Percentiles rank a stretch among this genome's conserved stretches.
Conservation (phyloP, 208 protist species). For the Baffinella frigidus region DNA sequence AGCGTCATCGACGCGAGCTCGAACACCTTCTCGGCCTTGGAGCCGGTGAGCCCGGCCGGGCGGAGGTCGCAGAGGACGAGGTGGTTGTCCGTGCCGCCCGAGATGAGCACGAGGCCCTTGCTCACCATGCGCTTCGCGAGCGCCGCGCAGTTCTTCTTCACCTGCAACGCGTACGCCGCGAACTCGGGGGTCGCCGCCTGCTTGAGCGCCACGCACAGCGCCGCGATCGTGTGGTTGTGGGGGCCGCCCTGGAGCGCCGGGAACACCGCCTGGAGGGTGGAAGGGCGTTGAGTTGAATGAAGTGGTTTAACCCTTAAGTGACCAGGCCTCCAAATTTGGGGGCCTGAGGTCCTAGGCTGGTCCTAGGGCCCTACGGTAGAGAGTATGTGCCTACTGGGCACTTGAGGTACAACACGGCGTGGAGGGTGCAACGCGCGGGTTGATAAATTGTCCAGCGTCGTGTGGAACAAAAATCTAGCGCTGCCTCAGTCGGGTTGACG, state of each 20-base stretch:
- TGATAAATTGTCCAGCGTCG: too few species aligned
- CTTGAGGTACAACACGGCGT: too few species aligned
- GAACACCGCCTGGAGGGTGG: constrained; percentile 97
- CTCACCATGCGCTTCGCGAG: constrained; percentile 81
- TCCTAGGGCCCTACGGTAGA: too few species aligned
- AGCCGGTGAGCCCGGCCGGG: constrained; percentile 44
- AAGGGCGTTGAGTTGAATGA: too few species aligned
- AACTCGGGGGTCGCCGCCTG: constrained; percentile 66
- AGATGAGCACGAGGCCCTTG: constrained; percentile 87
- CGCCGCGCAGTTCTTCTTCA: constrained; percentile 77
- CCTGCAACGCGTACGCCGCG: constrained; percentile 38
- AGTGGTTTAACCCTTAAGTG: too few species aligned
- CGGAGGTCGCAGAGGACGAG: constrained; percentile 91
- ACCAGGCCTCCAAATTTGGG: too few species aligned
- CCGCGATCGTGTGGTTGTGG: constrained; percentile 95
- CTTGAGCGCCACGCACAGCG: constrained; percentile 89
- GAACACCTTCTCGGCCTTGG: constrained; percentile 69
- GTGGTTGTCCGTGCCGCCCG: constrained; percentile 95
- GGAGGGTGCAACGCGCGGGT: too few species aligned
- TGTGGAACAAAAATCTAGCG: too few species aligned
- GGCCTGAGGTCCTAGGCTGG: too few species aligned
- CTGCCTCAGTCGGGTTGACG: too few species aligned
- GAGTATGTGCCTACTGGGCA: too few species aligned
- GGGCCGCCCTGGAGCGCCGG: constrained; percentile 89
- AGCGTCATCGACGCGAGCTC: constrained; percentile 75